phyloP scores from a whole-genome alignment of 1,139 yeast species.

The Suzukiozyma palmioleophila region DNA sequence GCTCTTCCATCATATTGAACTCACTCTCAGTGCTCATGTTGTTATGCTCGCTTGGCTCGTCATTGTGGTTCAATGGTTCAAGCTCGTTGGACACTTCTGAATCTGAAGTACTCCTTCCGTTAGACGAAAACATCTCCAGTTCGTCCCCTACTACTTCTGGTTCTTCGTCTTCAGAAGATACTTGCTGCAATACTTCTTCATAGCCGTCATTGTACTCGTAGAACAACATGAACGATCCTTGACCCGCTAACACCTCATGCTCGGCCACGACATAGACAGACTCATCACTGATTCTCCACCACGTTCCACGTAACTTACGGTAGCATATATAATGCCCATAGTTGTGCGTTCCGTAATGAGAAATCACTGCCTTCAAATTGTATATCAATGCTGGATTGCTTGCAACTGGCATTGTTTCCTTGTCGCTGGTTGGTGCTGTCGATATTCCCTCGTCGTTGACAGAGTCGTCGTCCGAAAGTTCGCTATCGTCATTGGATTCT shows the following conservation, averaged over 20 bases:
- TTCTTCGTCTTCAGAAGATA: constrained; percentile 31
- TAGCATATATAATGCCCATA: constrained; percentile 93
- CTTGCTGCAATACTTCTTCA: constrained; percentile 24
- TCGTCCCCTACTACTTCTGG: constrained; percentile 25
- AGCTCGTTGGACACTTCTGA: neutral
- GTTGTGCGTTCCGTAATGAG: constrained; percentile 92
- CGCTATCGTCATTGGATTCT: constrained; percentile 11
- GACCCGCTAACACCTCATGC: constrained; percentile 72
- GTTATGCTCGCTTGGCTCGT: neutral
- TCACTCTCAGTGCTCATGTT: constrained; percentile 5
- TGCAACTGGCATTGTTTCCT: constrained; percentile 1
- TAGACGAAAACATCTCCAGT: constrained; percentile 4
- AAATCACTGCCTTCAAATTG: constrained; percentile 75
- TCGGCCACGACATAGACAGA: constrained; percentile 76
- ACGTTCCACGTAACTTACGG: constrained; percentile 71
- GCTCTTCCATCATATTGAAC: constrained; percentile 3
- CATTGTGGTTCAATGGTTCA: constrained; percentile 2
- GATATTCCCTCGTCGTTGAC: constrained; percentile 4
- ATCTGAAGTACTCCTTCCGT: neutral
- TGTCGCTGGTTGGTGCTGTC: constrained; percentile 9
- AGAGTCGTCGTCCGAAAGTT: constrained; percentile 7
- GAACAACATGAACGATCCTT: constrained; percentile 90
- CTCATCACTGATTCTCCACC: constrained; percentile 97
- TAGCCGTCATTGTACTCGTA: constrained; percentile 57
- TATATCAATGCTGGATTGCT: constrained; percentile 46